Evolutionary conservation across 139 green algal genomes (phyloP), one percentile per base, ranked within the genome.

Genomic region (Chlorella sorokiniana): DNA sequence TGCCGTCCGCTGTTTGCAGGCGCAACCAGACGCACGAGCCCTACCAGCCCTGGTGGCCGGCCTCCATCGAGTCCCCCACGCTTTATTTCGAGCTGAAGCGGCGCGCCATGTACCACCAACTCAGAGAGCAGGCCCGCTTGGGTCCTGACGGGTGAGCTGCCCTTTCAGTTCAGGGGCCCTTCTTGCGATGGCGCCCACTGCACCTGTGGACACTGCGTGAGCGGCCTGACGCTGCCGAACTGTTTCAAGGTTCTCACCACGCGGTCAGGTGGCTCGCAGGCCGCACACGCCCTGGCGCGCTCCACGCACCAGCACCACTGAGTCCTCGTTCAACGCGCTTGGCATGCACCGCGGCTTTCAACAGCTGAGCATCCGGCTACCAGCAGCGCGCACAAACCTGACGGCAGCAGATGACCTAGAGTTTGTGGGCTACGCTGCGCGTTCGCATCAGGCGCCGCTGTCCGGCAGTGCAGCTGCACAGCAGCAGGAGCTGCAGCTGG

Each of bases 11-110:
- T n/a, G n/a, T n/a, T 1, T 59, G 33, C 70, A 77, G 70, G 70
- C 70, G 45, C 44, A 62, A 64, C 16, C 70, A 64, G 20, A 6
- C 31, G 1, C 9, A 54, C 25, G 70, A 77, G 33, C 45, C 70
- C 20, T 77, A 77, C 45, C 33, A 64, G 18, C 70, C 70, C 44
- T 77, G 31, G 29, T 77, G 70, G 70, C 70, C 70, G 14, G 70
- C 70, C 45, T 62, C 18, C 45, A 77, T 77, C 70, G 45, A 77
- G n/a, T 77, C 70, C 1, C 70, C 70, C 31, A 65, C 70, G 9
- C 70, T 77, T 8, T 77, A 77, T 18, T 77, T 45, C 45, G 22
- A 31, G 31, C 70, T 77, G 11, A 77, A 77, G 45, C 70, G 70
- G 14, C 70, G 45, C 3, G 44, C 70, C 16, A 64, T 77, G 68